Base-by-base conservation (phyloP, 1,284 basidiomycete species). In the Tilletia walkeri region DNA sequence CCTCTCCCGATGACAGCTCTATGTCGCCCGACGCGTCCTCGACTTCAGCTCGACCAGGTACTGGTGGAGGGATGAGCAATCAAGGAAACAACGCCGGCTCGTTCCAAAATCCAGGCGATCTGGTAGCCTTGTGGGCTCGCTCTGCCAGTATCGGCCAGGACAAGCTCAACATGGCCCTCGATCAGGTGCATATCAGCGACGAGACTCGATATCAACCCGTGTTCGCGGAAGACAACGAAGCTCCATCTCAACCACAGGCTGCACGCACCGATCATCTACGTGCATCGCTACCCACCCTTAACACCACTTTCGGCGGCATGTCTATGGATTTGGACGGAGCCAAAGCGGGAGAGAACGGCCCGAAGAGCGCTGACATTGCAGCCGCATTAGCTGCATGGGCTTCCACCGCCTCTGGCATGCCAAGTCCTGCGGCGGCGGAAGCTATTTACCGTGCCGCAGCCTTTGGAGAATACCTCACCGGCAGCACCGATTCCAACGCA, bases 121-220 rank as follows among this genome's bases (percentile, higher is more conserved):
- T 39, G 36, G 34, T 63, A 16, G 59, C 59, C 18, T 41, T 36
- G 18, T 63, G 59, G 59, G 59, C 59, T 34, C 59, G 59, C 7
- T 63, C 59, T 14, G 59, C 30, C 2, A 63, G 59, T 36, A 16
- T 63, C 16, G 59, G 59, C 18, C 59, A 63, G 36, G 59, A 63
- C 59, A 63, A 63, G 36, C 34, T 63, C 9, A 63, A 63, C 59
- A 63, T 41, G 59, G 59, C 59, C 36, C 30, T 63, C 12, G 36
- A 63, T 39, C 59, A 63, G 34, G 59, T 63, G 4, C 59, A 63
- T 16, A 63, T 63, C 59, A 63, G 59, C 59, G 59, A 63, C 59
- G 59, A 63, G 34, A 36, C 12, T 14, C 59, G 59, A 38, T 63
- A 63, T 16, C 59, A 34, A 9, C 20, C 59, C 36, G 59, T 63